Evolutionary conservation across 129 eudicot genomes (phyloP).

Genomic region (Centella asiatica): DNA sequence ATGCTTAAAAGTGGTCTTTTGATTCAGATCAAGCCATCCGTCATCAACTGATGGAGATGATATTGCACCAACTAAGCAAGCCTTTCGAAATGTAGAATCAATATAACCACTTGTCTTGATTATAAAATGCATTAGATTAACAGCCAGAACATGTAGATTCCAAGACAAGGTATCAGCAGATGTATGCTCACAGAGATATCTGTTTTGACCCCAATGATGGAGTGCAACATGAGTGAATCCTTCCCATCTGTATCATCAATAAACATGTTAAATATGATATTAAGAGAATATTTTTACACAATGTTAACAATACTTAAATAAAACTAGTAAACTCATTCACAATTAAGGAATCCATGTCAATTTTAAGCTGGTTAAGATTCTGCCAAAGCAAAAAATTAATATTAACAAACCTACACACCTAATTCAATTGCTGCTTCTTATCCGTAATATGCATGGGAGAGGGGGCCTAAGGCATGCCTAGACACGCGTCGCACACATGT

Average conservation of each 20-base stretch:
- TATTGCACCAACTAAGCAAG: constrained; percentile 68
- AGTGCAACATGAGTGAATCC: constrained; percentile 74
- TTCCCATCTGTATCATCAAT: constrained; percentile 59
- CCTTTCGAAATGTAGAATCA: constrained; percentile 55
- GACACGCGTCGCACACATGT: no score
- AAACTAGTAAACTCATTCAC: neutral
- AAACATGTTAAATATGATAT: neutral
- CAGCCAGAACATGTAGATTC: constrained; percentile 27
- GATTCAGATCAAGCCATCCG: constrained; percentile 34
- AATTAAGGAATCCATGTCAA: neutral
- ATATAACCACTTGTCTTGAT: constrained; percentile 41
- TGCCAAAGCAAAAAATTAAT: neutral
- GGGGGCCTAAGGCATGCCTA: no score
- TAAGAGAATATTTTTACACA: neutral
- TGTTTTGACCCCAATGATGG: constrained; percentile 42
- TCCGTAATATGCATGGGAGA: no score
- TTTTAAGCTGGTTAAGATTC: neutral
- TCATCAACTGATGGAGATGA: constrained; percentile 20
- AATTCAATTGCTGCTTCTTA: no score
- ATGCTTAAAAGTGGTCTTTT: constrained; percentile 27
- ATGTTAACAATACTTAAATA: neutral
- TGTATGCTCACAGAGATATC: constrained; percentile 9
- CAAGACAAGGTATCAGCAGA: constrained; percentile 17
- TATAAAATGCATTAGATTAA: constrained; percentile 53
- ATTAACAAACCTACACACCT: neutral